These are phyloP conservation scores for Cytospora schulzeri DNA, from an alignment of 2,329 filamentous ascomycete species.

Conservation along the genomic window DNA sequence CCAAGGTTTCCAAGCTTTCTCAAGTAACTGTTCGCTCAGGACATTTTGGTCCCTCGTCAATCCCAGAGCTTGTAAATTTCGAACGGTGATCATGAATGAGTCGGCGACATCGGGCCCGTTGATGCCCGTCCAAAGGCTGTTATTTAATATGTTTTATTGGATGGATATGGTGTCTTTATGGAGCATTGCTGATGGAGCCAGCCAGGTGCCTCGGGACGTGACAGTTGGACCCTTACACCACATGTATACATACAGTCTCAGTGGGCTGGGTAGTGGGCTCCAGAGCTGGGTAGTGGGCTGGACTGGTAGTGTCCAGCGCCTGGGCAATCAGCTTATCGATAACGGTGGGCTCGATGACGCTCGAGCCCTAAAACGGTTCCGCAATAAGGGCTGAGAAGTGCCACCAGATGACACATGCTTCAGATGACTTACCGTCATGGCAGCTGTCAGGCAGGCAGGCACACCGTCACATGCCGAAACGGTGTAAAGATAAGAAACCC, in stretches of 20 bases:
- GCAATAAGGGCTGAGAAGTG: not conserved
- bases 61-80: no score
- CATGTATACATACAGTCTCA: no score
- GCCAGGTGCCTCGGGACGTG: no score
- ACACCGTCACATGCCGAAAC: slow-evolving; percentile 24
- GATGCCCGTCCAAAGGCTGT: not conserved
- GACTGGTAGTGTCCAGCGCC: no score
- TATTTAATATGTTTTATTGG: slow-evolving; percentile 17
- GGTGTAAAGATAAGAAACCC: not conserved
- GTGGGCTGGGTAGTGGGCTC: no score
- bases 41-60: no score
- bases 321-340: slow-evolving; percentile 23
- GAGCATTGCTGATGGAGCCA: not conserved
- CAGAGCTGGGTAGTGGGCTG: no score
- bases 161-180: not conserved
- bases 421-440: not conserved
- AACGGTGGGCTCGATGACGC: not conserved
- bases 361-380: not conserved
- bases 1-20: no score
- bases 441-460: no score
- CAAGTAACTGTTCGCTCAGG: no score
- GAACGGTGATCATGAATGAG: not conserved
- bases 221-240: no score
- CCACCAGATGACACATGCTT: not conserved
- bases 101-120: not conserved